Conservation (phyloP, 495 filamentous ascomycete species). For the Annulohypoxylon stygium region DNA sequence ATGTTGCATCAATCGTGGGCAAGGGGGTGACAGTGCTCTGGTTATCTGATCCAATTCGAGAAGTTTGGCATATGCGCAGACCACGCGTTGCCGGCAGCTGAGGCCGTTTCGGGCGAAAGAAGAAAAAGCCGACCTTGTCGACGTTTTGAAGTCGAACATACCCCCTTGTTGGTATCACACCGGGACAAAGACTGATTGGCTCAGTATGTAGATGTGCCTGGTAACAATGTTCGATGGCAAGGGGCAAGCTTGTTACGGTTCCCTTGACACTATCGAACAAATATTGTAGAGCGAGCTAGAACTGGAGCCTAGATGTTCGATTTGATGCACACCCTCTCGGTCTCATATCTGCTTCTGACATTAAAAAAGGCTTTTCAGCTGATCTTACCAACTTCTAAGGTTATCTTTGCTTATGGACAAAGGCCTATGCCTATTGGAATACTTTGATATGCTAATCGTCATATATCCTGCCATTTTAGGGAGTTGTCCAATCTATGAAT, state of each 20-base stretch:
- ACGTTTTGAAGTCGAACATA: conserved; percentile 23
- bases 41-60: conserved; percentile 16
- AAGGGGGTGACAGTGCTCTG: conserved; percentile 17
- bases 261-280: conserved; percentile 15
- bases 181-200: conserved; percentile 26
- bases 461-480: conserved; percentile 12
- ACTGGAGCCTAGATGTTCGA: conserved; percentile 16
- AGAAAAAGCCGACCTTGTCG: conserved; percentile 15
- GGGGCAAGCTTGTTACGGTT: neutral
- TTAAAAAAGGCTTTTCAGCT: conserved; percentile 21
- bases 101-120: conserved; percentile 2
- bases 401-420: neutral
- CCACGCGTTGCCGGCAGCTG: conserved; percentile 5
- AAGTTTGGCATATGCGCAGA: conserved; percentile 1
- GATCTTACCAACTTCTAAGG: conserved; percentile 9
- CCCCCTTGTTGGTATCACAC: conserved; percentile 37
- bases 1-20: conserved; percentile 30
- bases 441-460: neutral
- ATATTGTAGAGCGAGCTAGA: conserved; percentile 26
- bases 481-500: neutral
- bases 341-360: conserved; percentile 1
- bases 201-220: neutral
- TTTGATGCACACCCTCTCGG: conserved; percentile 8
- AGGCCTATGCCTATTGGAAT: conserved; percentile 1
- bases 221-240: conserved; percentile 18